Conservation (phyloP, 2,329 filamentous ascomycete species). For the Neofusicoccum kwambonambiense region DNA sequence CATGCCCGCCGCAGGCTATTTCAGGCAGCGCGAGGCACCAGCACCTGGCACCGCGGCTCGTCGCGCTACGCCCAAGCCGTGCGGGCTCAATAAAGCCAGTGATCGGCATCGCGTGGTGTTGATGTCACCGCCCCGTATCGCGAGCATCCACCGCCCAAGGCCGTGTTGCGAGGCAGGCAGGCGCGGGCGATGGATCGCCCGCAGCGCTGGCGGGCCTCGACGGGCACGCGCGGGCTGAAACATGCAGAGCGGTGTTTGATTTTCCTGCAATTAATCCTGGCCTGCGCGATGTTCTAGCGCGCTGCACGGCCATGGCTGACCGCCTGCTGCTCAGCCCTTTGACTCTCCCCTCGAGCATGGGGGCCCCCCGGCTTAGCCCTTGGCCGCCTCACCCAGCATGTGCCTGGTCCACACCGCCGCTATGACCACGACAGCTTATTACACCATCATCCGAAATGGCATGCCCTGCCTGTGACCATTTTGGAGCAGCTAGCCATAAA, state of each 20-base stretch:
- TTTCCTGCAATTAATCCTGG: slow-evolving; percentile 26
- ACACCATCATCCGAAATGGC: slow-evolving; percentile 41
- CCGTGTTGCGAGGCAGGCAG: background rate
- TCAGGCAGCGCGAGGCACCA: background rate
- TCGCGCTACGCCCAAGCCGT: slow-evolving; percentile 2
- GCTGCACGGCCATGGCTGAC: slow-evolving; percentile 14
- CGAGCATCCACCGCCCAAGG: background rate
- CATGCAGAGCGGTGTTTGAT: slow-evolving; percentile 31
- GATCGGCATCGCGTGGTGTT: slow-evolving; percentile 11
- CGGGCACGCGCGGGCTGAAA: slow-evolving; percentile 44
- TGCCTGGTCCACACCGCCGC: slow-evolving; percentile 41
- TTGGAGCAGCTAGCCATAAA: slow-evolving; percentile 39
- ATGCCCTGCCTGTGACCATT: slow-evolving; percentile 39
- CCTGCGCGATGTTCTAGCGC: slow-evolving; percentile 32
- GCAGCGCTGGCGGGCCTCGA: slow-evolving; percentile 22
- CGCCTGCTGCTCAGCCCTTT: slow-evolving; percentile 18
- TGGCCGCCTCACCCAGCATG: slow-evolving; percentile 39
- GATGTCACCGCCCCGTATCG: slow-evolving; percentile 11
- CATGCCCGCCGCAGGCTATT: background rate
- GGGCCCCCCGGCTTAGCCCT: slow-evolving; percentile 24
- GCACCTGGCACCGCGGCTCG: background rate
- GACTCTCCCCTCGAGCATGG: slow-evolving; percentile 15
- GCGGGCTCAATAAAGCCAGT: slow-evolving; percentile 7
- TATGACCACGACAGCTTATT: slow-evolving; percentile 37
- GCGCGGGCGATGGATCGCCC: slow-evolving; percentile 3